phyloP scores from a whole-genome alignment of 1,284 basidiomycete species.

The Paramarasmius palmivorus region DNA sequence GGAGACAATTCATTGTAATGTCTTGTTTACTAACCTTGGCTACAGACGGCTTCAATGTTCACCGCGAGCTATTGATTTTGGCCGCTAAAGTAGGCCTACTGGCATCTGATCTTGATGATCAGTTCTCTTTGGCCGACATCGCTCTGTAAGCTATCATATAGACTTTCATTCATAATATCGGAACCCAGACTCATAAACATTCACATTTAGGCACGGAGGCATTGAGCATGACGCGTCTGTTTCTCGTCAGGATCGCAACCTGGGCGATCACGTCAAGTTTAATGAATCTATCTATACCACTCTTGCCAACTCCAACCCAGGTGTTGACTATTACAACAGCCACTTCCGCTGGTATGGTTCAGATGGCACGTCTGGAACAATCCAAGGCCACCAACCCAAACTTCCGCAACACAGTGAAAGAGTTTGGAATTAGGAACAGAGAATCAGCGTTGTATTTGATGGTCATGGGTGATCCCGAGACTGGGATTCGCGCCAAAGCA shows the following conservation, averaged over 20 bases:
- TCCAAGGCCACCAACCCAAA: slow-evolving; percentile 15
- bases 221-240: slow-evolving; percentile 23
- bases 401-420: slow-evolving; percentile 18
- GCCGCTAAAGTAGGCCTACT: slow-evolving; percentile 17
- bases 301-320: slow-evolving; percentile 21
- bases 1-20: too few relatives aligned
- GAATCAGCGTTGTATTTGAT: slow-evolving; percentile 20
- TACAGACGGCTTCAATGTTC: slow-evolving; percentile 19
- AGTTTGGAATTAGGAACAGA: slow-evolving; percentile 11
- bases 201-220: slow-evolving; percentile 16
- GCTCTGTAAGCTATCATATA: slow-evolving; percentile 12
- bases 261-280: slow-evolving; percentile 19
- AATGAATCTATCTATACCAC: slow-evolving; percentile 21
- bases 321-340: slow-evolving; percentile 20
- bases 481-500: slow-evolving; percentile 22
- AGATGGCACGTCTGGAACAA: slow-evolving; percentile 13
- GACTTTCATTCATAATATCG: neutral
- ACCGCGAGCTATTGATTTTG: slow-evolving; percentile 6
- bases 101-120: slow-evolving; percentile 7
- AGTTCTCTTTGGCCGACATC: slow-evolving; percentile 13
- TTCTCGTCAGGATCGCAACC: slow-evolving; percentile 17
- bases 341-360: slow-evolving; percentile 19
- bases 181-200: neutral
- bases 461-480: slow-evolving; percentile 20
- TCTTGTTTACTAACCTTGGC: slow-evolving; percentile 20